These are phyloP conservation scores for Anisodus tanguticus DNA, from an alignment of 257 asterid species.

Conservation along the genomic window DNA sequence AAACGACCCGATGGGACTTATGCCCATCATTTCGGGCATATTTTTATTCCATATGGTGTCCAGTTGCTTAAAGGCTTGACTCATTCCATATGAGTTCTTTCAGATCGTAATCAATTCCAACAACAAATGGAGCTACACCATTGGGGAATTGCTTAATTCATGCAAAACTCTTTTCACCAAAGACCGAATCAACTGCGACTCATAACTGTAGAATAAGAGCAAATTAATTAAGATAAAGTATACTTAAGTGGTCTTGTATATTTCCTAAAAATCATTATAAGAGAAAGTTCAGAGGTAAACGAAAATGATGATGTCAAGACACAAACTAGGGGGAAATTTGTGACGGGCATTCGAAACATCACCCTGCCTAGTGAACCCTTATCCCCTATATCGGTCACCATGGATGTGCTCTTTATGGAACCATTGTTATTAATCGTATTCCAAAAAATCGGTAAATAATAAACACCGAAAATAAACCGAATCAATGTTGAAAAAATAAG, in stretches of 20 bases:
- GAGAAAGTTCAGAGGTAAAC: not conserved
- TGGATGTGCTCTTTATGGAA: not conserved
- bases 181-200: slow-evolving; percentile 30
- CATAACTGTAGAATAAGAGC: slow-evolving; percentile 31
- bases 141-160: slow-evolving; percentile 42
- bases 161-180: slow-evolving; percentile 36
- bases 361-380: not conserved
- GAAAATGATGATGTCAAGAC: not conserved
- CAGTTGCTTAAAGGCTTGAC: too few species aligned
- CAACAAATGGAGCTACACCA: slow-evolving; percentile 41
- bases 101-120: slow-evolving; percentile 37
- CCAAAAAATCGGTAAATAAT: too few species aligned
- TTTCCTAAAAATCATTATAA: not conserved
- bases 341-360: not conserved
- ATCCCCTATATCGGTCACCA: not conserved
- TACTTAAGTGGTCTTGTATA: not conserved
- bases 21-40: too few species aligned
- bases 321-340: not conserved
- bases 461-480: too few species aligned
- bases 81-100: slow-evolving; percentile 24
- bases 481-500: too few species aligned
- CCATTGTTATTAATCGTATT: too few species aligned
- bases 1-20: too few species aligned
- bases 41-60: too few species aligned
- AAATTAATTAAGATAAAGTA: slow-evolving; percentile 3